A percentile compares a stretch with the other conserved stretches of the same genome.
Conservation (phyloP, 495 filamentous ascomycete genomes). For the Hyaloscypha variabilis region DNA sequence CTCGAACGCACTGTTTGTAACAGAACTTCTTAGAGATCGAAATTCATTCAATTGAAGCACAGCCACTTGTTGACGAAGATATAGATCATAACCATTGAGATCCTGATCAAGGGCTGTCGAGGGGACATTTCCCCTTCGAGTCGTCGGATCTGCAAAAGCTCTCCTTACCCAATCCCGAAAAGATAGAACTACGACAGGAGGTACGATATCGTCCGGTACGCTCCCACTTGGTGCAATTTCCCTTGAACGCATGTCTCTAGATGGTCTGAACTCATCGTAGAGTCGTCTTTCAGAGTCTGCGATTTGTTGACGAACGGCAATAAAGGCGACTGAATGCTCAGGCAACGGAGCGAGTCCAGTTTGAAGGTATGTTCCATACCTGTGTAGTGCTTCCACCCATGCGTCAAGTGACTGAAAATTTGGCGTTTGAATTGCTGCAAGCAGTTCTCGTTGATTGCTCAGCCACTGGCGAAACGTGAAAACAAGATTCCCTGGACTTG, state of each 20-base stretch:
- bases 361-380: not conserved
- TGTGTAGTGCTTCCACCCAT: not conserved
- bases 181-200: too few species aligned
- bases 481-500: not conserved
- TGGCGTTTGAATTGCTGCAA: not conserved
- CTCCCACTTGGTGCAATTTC: too few species aligned
- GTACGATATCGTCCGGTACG: too few species aligned
- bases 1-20: not conserved
- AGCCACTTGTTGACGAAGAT: not conserved
- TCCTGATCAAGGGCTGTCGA: not conserved
- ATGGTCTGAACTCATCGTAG: too few species aligned
- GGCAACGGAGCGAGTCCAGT: too few species aligned
- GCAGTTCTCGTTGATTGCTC: not conserved
- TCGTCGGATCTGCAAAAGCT: not conserved
- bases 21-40: not conserved
- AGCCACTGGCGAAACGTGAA: not conserved
- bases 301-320: too few species aligned
- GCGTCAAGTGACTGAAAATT: not conserved
- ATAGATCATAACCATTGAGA: not conserved
- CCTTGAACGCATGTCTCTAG: too few species aligned
- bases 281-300: too few species aligned
- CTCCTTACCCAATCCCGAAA: not conserved
- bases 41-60: not conserved
- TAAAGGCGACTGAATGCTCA: too few species aligned
- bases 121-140: not conserved